Evolutionary conservation across 495 filamentous ascomycete genomes (phyloP).

Genomic region (Aspergillus sclerotiicarbonarius): DNA sequence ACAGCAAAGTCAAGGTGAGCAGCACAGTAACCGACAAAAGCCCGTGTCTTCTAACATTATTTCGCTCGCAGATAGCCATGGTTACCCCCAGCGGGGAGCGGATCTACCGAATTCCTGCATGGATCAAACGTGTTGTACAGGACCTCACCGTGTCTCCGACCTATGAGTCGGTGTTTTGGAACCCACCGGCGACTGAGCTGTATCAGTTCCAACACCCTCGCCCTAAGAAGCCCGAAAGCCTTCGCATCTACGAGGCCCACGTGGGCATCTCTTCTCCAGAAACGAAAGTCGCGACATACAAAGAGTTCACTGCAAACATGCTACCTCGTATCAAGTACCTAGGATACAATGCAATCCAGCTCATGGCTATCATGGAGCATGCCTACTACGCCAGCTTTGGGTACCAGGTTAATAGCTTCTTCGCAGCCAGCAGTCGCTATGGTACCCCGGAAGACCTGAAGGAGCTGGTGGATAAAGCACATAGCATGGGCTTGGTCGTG

Average conservation of each 20-base stretch:
- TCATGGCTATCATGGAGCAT: slow-evolving; percentile 99
- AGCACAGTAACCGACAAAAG: background rate
- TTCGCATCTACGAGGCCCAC: slow-evolving; percentile 94
- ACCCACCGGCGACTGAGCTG: slow-evolving; percentile 69
- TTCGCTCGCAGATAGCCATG: slow-evolving; percentile 71
- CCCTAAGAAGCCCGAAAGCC: slow-evolving; percentile 81
- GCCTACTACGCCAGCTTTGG: slow-evolving; percentile 99
- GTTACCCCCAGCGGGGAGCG: slow-evolving; percentile 73
- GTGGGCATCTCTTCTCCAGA: slow-evolving; percentile 96
- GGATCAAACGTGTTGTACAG: slow-evolving; percentile 97
- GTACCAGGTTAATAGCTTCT: slow-evolving; percentile 98
- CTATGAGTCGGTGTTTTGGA: slow-evolving; percentile 97
- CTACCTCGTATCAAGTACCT: slow-evolving; percentile 85
- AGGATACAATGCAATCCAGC: slow-evolving; percentile 95
- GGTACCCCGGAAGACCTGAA: slow-evolving; percentile 93
- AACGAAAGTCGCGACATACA: slow-evolving; percentile 83
- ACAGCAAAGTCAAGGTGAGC: slow-evolving; percentile 87
- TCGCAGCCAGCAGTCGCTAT: slow-evolving; percentile 94
- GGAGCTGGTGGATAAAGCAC: slow-evolving; percentile 93
- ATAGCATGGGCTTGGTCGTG: slow-evolving; percentile 86
- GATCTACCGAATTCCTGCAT: slow-evolving; percentile 86
- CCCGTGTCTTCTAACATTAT: background rate
- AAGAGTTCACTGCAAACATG: slow-evolving; percentile 91
- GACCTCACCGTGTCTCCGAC: slow-evolving; percentile 82
- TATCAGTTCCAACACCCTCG: slow-evolving; percentile 81